Base-by-base conservation (phyloP, 2,329 filamentous ascomycete genomes). In the Endothia cerciana region DNA sequence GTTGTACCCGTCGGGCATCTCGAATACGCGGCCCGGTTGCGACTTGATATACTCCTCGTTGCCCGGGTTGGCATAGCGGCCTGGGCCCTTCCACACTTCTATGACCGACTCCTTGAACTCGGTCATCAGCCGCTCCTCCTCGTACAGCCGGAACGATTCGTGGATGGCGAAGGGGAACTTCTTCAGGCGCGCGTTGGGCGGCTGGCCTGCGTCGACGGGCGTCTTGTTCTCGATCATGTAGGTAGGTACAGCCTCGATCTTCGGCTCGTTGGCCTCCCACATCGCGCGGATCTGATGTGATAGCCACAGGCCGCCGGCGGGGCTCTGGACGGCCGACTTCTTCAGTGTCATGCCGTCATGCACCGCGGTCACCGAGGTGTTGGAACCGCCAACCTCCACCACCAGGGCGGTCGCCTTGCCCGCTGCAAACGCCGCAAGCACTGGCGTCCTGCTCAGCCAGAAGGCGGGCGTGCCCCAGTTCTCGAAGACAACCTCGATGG, bases 21-120 rank as follows among this genome's bases (percentile, higher is more conserved):
- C 95, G 74, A 97, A 99, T 13, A 95, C 91, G 62, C 93, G 90
- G 49, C 92, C 92, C 0, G 93, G 92, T 70, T 89, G 88, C 55
- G 80, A 84, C 75, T 87, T 89, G 65, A 89, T 89, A 58, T 88
- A 83, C 51, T 97, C 94, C 74, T 95, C 88, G 75, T 94, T 96
- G 45, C 89, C 88, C 28, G 80, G 85, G 71, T 77, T 79, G 51
- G 78, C 77, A 72, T 93, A 88, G 68, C 88, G 85, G 66, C 89
- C 89, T 0, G 92, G 92, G 0, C 92, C 92, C 33, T 88, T 87
- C 94, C 95, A 99, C 17, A 94, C 89, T 79, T 97, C 93, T 36
- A 98, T 93, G 19, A 97, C 93, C 22, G 91, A 96, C 80, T 99
- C 96, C 81, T 99, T 99, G 86, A 97, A 99, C 76, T 97, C 93